phyloP scores from a whole-genome alignment of 805 yeast species.

The Candida broadrunensis region DNA sequence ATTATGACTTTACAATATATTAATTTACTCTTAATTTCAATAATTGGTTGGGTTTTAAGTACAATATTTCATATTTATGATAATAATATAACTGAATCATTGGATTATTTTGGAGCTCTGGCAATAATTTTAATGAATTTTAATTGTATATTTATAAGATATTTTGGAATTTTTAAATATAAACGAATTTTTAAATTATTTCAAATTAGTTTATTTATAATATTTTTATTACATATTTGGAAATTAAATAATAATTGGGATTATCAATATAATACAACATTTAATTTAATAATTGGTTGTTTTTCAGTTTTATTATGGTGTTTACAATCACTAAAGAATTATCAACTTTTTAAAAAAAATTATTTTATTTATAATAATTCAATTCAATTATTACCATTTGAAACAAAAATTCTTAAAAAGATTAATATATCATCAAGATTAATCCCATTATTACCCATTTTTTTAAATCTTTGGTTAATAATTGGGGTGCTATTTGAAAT shows the following conservation, averaged over 20 bases:
- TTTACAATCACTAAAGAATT: constrained; percentile 23
- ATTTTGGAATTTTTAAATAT: constrained; percentile 21
- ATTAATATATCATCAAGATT: constrained; percentile 23
- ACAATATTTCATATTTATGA: constrained; percentile 39
- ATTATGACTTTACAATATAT: constrained; percentile 30
- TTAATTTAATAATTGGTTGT: constrained; percentile 31
- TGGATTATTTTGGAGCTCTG: constrained; percentile 43
- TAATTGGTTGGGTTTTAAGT: constrained; percentile 38
- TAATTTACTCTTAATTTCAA: constrained; percentile 20
- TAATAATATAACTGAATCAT: constrained; percentile 31
- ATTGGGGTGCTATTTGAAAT: constrained; percentile 32
- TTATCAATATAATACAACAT: constrained; percentile 32
- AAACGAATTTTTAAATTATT: neutral
- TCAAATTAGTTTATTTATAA: constrained; percentile 12
- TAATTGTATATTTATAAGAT: constrained; percentile 30
- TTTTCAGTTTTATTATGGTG: constrained; percentile 31
- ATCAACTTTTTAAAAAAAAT: constrained; percentile 11
- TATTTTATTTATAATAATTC: constrained; percentile 28
- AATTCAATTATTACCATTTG: constrained; percentile 36
- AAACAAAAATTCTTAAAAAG: constrained; percentile 31
- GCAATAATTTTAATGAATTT: constrained; percentile 34
- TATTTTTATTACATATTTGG: constrained; percentile 25
- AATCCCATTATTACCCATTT: constrained; percentile 35
- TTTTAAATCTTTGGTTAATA: constrained; percentile 30
- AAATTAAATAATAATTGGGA: constrained; percentile 33